Conservation (phyloP, 2,329 filamentous ascomycete species). For the Ophiostoma angusticollis region DNA sequence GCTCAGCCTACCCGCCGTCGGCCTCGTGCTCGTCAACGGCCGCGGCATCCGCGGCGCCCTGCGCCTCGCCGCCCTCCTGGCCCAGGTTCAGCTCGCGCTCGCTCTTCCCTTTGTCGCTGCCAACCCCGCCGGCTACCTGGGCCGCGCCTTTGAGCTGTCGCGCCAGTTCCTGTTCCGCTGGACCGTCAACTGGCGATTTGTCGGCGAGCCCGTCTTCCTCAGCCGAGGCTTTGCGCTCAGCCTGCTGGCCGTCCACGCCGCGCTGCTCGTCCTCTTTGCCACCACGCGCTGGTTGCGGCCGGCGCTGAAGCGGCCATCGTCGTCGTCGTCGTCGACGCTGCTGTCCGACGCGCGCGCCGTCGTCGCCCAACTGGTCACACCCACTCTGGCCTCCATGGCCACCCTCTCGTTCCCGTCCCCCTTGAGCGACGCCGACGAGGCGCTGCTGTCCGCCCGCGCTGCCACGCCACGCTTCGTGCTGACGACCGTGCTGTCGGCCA, state of each 20-base stretch:
- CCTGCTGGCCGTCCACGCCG: constrained; percentile 53
- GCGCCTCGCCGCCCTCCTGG: constrained; percentile 56
- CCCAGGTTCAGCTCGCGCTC: constrained; percentile 60
- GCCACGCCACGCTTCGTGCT: constrained; percentile 62
- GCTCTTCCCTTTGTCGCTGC: constrained; percentile 54
- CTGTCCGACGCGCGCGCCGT: no score
- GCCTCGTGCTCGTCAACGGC: constrained; percentile 60
- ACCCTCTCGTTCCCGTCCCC: constrained; percentile 3
- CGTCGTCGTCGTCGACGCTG: constrained; percentile 24
- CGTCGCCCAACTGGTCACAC: constrained; percentile 15
- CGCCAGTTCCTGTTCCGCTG: constrained; percentile 90
- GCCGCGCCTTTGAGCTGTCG: constrained; percentile 79
- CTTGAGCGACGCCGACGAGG: constrained; percentile 34
- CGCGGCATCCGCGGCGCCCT: constrained; percentile 54
- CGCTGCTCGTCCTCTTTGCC: constrained; percentile 55
- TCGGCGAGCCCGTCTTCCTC: constrained; percentile 73
- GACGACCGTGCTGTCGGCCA: constrained; percentile 63
- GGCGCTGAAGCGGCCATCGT: constrained; percentile 45
- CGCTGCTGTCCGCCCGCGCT: constrained; percentile 39
- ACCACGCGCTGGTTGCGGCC: constrained; percentile 60
- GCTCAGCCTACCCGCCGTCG: constrained; percentile 70
- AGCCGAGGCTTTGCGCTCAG: constrained; percentile 51
- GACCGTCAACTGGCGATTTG: constrained; percentile 97
- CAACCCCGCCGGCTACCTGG: constrained; percentile 60
- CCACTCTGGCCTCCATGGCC: constrained; percentile 13